phyloP scores from a whole-genome alignment of 192 early-diverging fungal species.

The Jimgerdemannia flammicorona region DNA sequence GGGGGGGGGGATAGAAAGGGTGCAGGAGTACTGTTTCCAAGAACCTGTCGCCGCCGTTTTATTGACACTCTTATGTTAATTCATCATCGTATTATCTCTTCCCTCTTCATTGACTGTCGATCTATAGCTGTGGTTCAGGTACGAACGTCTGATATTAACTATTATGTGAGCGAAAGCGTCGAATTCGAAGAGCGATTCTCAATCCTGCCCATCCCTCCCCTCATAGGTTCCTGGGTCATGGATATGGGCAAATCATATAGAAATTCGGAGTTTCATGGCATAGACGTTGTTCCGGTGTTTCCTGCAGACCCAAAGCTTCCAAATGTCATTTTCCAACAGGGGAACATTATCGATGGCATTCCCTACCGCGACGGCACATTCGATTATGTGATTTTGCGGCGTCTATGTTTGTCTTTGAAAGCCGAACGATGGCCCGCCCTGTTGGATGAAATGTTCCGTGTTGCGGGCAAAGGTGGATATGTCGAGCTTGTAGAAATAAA shows the following conservation, averaged over 20 bases:
- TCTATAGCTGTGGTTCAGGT: too few relatives aligned
- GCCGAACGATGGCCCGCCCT: conserved; percentile 26
- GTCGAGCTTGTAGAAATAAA: neutral
- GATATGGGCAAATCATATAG: conserved; percentile 17
- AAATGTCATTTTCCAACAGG: conserved; percentile 14
- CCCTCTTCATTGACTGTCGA: too few relatives aligned
- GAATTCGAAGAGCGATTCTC: too few relatives aligned
- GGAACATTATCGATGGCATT: conserved; percentile 32
- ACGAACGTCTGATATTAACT: too few relatives aligned
- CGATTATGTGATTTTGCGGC: conserved; percentile 38
- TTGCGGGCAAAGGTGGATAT: neutral
- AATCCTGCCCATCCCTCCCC: too few relatives aligned
- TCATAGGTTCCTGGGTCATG: neutral
- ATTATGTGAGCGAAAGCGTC: too few relatives aligned
- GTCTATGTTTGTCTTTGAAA: conserved; percentile 29
- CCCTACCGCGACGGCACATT: conserved; percentile 38
- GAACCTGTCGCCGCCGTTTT: too few relatives aligned
- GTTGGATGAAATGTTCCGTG: neutral
- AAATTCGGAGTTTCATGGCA: conserved; percentile 5
- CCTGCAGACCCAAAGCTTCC: conserved; percentile 4
- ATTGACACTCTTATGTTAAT: too few relatives aligned
- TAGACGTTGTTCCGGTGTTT: conserved; percentile 14
- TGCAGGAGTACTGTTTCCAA: too few relatives aligned
- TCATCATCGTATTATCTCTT: too few relatives aligned
- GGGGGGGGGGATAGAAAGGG: too few relatives aligned